Evolutionary conservation across 208 protist genomes (phyloP), one percentile per base, ranked within the genome.

Genomic region (Leishmania mexicana): DNA sequence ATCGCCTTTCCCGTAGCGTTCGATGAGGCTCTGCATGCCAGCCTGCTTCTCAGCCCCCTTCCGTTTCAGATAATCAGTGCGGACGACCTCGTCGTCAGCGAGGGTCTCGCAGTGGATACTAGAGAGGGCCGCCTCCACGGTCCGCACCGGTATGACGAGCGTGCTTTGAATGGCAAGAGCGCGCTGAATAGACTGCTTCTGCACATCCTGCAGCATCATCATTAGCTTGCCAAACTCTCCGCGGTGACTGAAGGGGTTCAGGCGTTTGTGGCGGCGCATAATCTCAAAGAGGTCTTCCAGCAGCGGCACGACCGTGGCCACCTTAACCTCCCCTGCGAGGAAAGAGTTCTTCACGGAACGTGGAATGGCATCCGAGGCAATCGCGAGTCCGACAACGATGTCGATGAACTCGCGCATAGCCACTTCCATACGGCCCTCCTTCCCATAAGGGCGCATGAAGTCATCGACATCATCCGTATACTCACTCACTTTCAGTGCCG

Each of bases 151-250:
- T 42, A 84, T 78, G 6, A 99, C 81, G 3, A 98, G 81, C 38
- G 79, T 89, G 75, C 81, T 90, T 53, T 83, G 73, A 75, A 96
- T 87, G 1, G 83, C 75, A 21, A 97, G 79, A 40, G 75, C 75
- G 19, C 88, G 85, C 65, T 85, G 83, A 15, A 98, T 85, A 51
- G 92, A 87, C 0, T 68, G 77, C 45, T 84, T 87, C 85, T 97
- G 89, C 13, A 97, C 85, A 81, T 99, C 99, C 89, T 98, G 95
- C 78, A 99, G 87, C 68, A 99, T 83, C 96, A 99, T 99, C 71
- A 99, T 89, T 54, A 99, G 87, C 86, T 99, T 99, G 51, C 98
- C 99, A 86, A 99, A 99, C 75, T 98, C 93, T 77, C 96, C 89
- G 49, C 95, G 88, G 87, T 98, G 95, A 71, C 87, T 93, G 81